Percentiles rank a stretch among this genome's conserved stretches.
Conservation (phyloP, 805 yeast species). For the Danielia oregonensis region DNA sequence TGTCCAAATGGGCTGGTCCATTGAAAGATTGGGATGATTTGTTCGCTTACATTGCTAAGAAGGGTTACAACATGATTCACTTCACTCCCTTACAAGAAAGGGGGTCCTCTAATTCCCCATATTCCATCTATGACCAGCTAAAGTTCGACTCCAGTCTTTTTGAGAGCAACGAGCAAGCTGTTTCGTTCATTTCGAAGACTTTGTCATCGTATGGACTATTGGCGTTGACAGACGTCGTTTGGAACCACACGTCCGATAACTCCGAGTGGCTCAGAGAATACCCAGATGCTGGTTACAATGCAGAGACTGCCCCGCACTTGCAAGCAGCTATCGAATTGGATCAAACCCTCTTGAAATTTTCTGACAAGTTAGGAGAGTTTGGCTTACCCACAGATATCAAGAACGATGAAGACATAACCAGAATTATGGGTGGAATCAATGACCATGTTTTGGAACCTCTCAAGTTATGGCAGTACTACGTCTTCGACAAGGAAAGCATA, state of each 20-base stretch:
- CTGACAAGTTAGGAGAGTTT: constrained; percentile 49
- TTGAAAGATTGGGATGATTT: constrained; percentile 61
- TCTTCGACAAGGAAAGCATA: constrained; percentile 50
- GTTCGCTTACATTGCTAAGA: constrained; percentile 57
- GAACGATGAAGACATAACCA: constrained; percentile 50
- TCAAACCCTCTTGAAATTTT: constrained; percentile 59
- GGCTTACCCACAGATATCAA: constrained; percentile 61
- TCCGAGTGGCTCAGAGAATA: constrained; percentile 80
- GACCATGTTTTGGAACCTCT: constrained; percentile 62
- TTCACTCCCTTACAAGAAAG: constrained; percentile 90
- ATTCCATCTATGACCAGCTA: constrained; percentile 85
- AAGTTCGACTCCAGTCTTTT: constrained; percentile 68
- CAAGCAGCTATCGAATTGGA: constrained; percentile 83
- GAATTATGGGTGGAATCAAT: constrained; percentile 64
- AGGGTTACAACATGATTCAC: constrained; percentile 94
- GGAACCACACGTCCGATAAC: constrained; percentile 92
- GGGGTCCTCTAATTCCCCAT: constrained; percentile 90
- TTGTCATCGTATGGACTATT: constrained; percentile 58
- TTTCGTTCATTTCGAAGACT: constrained; percentile 43
- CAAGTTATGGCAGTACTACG: constrained; percentile 86
- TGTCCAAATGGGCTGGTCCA: constrained; percentile 90
- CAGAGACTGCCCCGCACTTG: constrained; percentile 85
- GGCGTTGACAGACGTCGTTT: constrained; percentile 86
- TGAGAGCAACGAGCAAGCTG: constrained; percentile 50
- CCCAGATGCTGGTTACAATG: constrained; percentile 89